Base-by-base conservation (phyloP, 352 stramenopile genomes). In the Phytopythium oedochilum region DNA sequence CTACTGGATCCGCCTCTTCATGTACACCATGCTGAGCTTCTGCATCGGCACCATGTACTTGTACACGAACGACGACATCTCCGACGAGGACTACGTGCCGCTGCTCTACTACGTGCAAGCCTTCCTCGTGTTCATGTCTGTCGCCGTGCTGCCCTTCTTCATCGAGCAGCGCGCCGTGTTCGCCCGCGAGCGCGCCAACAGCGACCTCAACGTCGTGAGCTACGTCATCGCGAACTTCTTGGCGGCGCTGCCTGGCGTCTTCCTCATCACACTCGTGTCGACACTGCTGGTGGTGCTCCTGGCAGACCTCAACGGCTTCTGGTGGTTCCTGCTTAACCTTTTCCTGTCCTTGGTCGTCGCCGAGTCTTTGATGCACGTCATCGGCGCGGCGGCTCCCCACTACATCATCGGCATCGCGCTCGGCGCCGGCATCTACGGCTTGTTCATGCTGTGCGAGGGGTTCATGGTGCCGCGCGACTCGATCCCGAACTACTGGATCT, bases 51-150 rank as follows among this genome's bases (percentile, higher is more conserved):
- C 80, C 10, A 88, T 92, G 75, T 90, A 85, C 57, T 44, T 88
- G 23, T 69, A 53, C 15, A 68, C 78, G 5, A 79, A 80, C 57
- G 34, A 67, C 23, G 26, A 59, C 7, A 71, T 83, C 50, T 79
- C 79, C 52, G 36, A 66, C 18, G 29, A 61, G 5, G 73, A 83
- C 54, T 68, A 64, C 2, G 71, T 85, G 20, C 72, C 83, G 11
- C 59, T 96, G 26, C 63, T 97, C 7, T 96, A 95, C 63, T 96
- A 92, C 69, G 75, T 92, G 5, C 81, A 93, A 45, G 86, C 87
- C 12, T 97, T 97, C 60, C 67, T 96, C 45, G 83, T 94, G 20
- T 97, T 95, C 67, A 97, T 97, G 87, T 90, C 72, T 6, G 77
- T 97, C 17, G 88, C 88, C 3, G 79, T 77, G 4, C 55, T 97